A percentile compares a stretch with the other conserved stretches of the same genome.
phyloP scores from a whole-genome alignment of 768 basidiomycete species.

The Lentinula lateritia region DNA sequence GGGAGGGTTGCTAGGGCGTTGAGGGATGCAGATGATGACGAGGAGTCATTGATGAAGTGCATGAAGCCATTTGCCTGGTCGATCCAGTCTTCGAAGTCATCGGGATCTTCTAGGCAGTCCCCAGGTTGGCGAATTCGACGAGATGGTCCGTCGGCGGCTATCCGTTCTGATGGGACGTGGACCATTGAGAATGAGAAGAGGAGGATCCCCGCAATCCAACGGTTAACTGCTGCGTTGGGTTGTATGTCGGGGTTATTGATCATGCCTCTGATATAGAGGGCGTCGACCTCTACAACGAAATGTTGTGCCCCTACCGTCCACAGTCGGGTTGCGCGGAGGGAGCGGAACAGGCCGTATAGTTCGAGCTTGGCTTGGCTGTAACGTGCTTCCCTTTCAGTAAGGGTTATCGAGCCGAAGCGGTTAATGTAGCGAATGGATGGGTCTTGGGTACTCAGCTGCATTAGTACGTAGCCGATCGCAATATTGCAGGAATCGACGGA shows the following conservation, averaged over 20 bases:
- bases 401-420: neutral
- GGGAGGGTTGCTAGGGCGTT: no score
- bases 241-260: neutral
- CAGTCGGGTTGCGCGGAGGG: neutral
- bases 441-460: constrained; percentile 24
- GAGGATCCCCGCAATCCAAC: neutral
- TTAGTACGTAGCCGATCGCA: constrained; percentile 25
- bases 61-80: no score
- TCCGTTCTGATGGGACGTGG: no score
- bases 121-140: no score
- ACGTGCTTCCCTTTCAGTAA: neutral
- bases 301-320: neutral
- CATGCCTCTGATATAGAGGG: neutral
- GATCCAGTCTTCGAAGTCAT: no score
- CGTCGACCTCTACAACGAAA: neutral
- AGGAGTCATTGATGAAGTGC: no score
- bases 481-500: constrained; percentile 25
- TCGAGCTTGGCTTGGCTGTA: neutral
- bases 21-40: no score
- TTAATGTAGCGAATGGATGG: neutral
- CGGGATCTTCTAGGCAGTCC: constrained; percentile 19
- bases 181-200: neutral
- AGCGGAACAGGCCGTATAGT: neutral
- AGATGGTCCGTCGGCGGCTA: no score
- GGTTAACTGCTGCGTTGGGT: neutral